phyloP scores from a whole-genome alignment of 2,329 filamentous ascomycete species.

The Talaromyces verruculosus region DNA sequence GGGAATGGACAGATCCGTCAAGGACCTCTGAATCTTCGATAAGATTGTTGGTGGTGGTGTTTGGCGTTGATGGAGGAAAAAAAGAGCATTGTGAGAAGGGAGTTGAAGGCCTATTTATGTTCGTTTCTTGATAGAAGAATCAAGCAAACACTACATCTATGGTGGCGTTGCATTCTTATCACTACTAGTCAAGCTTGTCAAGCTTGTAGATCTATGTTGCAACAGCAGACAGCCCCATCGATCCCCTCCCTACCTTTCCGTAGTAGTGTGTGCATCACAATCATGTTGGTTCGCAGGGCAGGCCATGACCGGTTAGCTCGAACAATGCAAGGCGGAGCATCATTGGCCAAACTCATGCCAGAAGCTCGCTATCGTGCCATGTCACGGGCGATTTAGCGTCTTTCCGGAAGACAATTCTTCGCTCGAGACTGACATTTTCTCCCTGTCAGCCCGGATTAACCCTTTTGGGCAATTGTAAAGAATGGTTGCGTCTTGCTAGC shows the following conservation, averaged over 20 bases:
- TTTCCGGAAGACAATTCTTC: not conserved
- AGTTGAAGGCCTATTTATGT: slow-evolving; percentile 15
- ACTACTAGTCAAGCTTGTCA: not conserved
- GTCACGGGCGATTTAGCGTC: not conserved
- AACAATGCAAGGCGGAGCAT: not conserved
- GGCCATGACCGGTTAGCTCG: not conserved
- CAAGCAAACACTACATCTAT: not conserved
- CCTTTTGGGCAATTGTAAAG: not conserved
- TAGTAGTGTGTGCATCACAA: not conserved
- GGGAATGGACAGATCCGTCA: slow-evolving; percentile 22
- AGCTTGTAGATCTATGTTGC: slow-evolving; percentile 7
- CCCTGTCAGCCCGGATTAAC: not conserved
- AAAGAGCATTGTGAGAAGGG: not conserved
- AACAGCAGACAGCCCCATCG: not conserved
- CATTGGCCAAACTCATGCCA: not conserved
- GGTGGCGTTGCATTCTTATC: slow-evolving; percentile 12
- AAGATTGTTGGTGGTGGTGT: slow-evolving; percentile 8
- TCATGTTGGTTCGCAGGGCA: not conserved
- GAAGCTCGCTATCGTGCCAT: not conserved
- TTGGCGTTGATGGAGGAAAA: slow-evolving; percentile 13
- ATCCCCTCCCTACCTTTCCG: not conserved
- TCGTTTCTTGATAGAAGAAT: not conserved
- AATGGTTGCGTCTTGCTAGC: not conserved
- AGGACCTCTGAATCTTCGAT: slow-evolving; percentile 16
- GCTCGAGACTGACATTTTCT: not conserved